Conservation (phyloP, 1,139 yeast genomes). For the Sugiyamaella paludigena region DNA sequence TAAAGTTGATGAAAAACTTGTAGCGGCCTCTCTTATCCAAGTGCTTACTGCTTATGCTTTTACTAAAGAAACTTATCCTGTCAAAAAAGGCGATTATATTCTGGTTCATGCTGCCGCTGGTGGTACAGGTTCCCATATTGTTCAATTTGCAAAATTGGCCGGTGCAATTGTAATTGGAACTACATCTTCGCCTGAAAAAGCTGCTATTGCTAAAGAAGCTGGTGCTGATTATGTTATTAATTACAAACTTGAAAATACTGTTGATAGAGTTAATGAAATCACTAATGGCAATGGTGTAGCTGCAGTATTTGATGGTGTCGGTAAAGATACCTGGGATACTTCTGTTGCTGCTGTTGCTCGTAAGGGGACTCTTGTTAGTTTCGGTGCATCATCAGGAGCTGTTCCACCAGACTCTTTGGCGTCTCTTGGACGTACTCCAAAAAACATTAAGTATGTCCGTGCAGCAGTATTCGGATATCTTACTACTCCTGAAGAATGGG, state of each 20-base stretch:
- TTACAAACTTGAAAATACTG: slow-evolving; percentile 56
- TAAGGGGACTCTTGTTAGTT: slow-evolving; percentile 73
- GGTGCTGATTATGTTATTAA: slow-evolving; percentile 79
- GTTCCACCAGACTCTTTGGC: slow-evolving; percentile 62
- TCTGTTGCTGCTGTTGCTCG: slow-evolving; percentile 61
- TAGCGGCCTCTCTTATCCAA: slow-evolving; percentile 64
- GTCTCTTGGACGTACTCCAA: slow-evolving; percentile 55
- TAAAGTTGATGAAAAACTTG: slow-evolving; percentile 46
- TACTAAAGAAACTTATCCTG: slow-evolving; percentile 60
- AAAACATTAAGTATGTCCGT: slow-evolving; percentile 60
- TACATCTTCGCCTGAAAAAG: slow-evolving; percentile 66
- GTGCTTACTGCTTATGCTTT: slow-evolving; percentile 79
- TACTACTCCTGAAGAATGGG: slow-evolving; percentile 55
- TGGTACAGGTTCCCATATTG: slow-evolving; percentile 74
- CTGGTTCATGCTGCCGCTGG: slow-evolving; percentile 98
- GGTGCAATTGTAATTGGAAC: slow-evolving; percentile 85
- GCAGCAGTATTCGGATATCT: slow-evolving; percentile 62
- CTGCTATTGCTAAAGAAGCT: slow-evolving; percentile 49
- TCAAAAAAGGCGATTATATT: slow-evolving; percentile 68
- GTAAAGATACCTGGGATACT: slow-evolving; percentile 69
- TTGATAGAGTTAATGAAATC: slow-evolving; percentile 56
- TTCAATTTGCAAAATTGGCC: slow-evolving; percentile 56
- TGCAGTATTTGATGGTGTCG: slow-evolving; percentile 77
- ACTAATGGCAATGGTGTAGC: slow-evolving; percentile 71
- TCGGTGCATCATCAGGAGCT: slow-evolving; percentile 85